Evolutionary conservation across 2,329 filamentous ascomycete species (phyloP), one percentile per base, ranked within the genome.

Genomic region (Fusarium papillatum): DNA sequence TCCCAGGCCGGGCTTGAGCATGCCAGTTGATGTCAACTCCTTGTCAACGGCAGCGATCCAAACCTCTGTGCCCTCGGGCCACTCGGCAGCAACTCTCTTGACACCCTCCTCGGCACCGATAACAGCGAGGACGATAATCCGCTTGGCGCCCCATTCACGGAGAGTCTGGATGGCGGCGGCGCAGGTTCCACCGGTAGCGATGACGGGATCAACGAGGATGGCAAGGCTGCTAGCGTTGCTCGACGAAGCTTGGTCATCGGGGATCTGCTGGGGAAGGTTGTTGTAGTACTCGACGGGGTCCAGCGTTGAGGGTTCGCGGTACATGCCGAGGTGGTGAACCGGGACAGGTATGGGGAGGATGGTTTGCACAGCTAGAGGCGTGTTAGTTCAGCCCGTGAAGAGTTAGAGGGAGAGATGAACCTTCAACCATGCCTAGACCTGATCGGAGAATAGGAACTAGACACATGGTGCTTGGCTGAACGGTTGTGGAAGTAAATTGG

Each of bases 221-320:
- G 95, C 95, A 16, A 98, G 88, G 70, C 83, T 87, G 55, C 86
- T 86, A 53, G 85, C 80, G 62, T 63, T 81, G 39, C 84, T 82
- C 73, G 86, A 86, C 57, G 81, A 80, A 46, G 82, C 77, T 55
- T 81, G 72, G 36, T 84, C 76, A 62, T 82, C 67, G 79, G 87
- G 81, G 46, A 88, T 82, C 85, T 95, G 93, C 85, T 95, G 93
- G 41, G 95, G 95, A 24, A 98, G 92, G 85, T 98, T 98, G 88
- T 98, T 98, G 90, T 98, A 98, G 90, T 98, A 98, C 86, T 98
- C 96, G 70, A 98, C 96, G 5, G 96, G 95, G 80, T 95, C 92
- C 68, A 98, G 92, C 55, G 95, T 96, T 68, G 92, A 91, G 71
- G 94, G 95, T 83, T 98, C 96, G 81, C 96, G 95, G 89, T 96